A percentile compares a stretch with the other conserved stretches of the same genome.
Evolutionary conservation across 2,329 filamentous ascomycete species (phyloP).

Genomic region (Annulohypoxylon truncatum): DNA sequence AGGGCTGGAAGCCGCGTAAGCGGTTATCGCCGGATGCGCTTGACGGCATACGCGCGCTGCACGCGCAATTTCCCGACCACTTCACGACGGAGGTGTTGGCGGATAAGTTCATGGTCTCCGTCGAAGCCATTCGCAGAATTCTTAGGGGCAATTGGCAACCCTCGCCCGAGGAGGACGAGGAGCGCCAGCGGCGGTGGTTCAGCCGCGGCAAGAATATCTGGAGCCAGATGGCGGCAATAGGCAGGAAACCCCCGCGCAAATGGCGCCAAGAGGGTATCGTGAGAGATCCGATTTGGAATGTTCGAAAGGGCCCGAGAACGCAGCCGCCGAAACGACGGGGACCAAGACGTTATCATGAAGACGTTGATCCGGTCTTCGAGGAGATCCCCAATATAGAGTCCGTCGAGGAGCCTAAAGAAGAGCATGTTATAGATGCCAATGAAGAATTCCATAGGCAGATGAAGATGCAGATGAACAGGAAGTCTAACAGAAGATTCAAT

Average conservation of each 20-base stretch:
- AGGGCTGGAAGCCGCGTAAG: slow-evolving; percentile 85
- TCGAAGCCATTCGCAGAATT: slow-evolving; percentile 88
- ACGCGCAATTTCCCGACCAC: slow-evolving; percentile 78
- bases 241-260: slow-evolving; percentile 69
- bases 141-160: slow-evolving; percentile 82
- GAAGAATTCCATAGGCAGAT: not conserved
- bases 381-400: not conserved
- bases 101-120: slow-evolving; percentile 83
- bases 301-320: slow-evolving; percentile 46
- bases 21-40: slow-evolving; percentile 91
- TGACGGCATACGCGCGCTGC: slow-evolving; percentile 86
- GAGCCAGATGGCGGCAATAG: slow-evolving; percentile 68
- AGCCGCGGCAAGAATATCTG: slow-evolving; percentile 70
- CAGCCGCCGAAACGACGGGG: slow-evolving; percentile 45
- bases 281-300: slow-evolving; percentile 58
- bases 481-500: not conserved
- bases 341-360: not conserved
- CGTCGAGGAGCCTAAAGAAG: not conserved
- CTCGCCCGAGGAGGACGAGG: slow-evolving; percentile 64
- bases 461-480: not conserved
- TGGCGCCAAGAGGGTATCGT: slow-evolving; percentile 69
- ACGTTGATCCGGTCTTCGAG: not conserved
- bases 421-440: not conserved
- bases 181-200: slow-evolving; percentile 71
- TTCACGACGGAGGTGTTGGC: slow-evolving; percentile 82